Base-by-base conservation (phyloP, 2,329 filamentous ascomycete genomes). In the Trichoderma pleuroti region DNA sequence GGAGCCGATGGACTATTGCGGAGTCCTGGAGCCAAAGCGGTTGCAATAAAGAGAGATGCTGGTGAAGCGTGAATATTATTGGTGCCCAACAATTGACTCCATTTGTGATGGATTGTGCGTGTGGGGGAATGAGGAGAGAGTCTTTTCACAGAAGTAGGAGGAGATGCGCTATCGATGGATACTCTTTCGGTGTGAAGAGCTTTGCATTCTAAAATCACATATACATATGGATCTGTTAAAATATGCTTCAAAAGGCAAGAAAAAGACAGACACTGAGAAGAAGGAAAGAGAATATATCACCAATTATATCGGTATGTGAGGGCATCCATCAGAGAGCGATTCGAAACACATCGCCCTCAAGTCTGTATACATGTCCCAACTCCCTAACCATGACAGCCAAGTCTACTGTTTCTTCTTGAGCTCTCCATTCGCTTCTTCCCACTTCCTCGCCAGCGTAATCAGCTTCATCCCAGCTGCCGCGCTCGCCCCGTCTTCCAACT, bases 401-500 rank as follows among this genome's bases (percentile, higher is more conserved):
- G 11, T 28, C 18, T 57, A 60, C 5, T 56, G 28, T 52, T 67
- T 42, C 32, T 72, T 72, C 68, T 72, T 72, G 6, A 46, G 12
- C 2, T 66, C 54, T 14, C 30, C 36, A 39, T 69, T 42, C 8
- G 67, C 66, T n/a, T 63, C 65, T 34, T 75, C 74, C 54, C 71
- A 73, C 32, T 72, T 70, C 39, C 75, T 78, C 0, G 79, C 76
- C 56, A 79, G 71, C 16, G 77, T 73, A 30, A 84, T 83, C 46
- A 84, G 72, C 0, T 74, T 74, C 4, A 79, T 70, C 0, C 80
- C 82, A 6, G 76, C 78, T 4, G 75, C 75, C 1, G 78, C 77
- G 8, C 82, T 83, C 26, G 75, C 74, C 0, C 81, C 82, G 0
- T 80, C 80, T 11, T 82, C 79, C 2, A 82, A 74, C 71, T 84